Evolutionary conservation across 495 filamentous ascomycete species (phyloP), one percentile per base, ranked within the genome.

Genomic region (Margaritispora aquatica): DNA sequence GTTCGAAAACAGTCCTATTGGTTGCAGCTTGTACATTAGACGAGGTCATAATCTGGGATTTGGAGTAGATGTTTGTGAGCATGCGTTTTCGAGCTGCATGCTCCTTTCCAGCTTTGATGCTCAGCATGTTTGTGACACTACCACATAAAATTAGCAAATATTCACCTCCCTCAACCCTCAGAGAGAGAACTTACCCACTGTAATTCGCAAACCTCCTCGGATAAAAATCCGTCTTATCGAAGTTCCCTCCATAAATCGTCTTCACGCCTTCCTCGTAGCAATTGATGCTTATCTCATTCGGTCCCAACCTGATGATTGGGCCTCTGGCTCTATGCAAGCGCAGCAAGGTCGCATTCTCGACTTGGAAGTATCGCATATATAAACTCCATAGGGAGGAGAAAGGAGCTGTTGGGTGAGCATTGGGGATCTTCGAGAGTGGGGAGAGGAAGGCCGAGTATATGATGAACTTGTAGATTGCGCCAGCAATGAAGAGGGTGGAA

Each of bases 1-100:
- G 77, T 8, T 80, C 73, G 58, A 79, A 79, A 17, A 92, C 59
- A 38, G 92, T 78, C 1, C 69, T 68, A 31, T 75, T 68, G 17
- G 84, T 81, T 55, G 88, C 17, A 3, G 7, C 19, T 3, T 17
- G 38, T n/a, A n/a, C 38, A n/a, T 8, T 44, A 2, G 83, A 11
- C 74, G 86, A 89, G 19, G 75, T 73, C 59, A 85, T 80, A 38
- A 93, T 67, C 58, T 74, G 82, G 5, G 86, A 87, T 63, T 92
- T 92, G 58, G 85, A 85, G 73, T 87, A 90, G 31, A 87, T 74
- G 63, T 86, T 78, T 23, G 80, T 81, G 15, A 92, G 67, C 78
- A 85, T 81, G 26, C 84, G 80, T 68, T 88, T 89, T 44, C 82
- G 76, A 2, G 67, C 69, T 3, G 85, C 81, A 67, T 89, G 87